phyloP scores from a whole-genome alignment of 176 grass and related monocot species.

The Ensete glaucum region DNA sequence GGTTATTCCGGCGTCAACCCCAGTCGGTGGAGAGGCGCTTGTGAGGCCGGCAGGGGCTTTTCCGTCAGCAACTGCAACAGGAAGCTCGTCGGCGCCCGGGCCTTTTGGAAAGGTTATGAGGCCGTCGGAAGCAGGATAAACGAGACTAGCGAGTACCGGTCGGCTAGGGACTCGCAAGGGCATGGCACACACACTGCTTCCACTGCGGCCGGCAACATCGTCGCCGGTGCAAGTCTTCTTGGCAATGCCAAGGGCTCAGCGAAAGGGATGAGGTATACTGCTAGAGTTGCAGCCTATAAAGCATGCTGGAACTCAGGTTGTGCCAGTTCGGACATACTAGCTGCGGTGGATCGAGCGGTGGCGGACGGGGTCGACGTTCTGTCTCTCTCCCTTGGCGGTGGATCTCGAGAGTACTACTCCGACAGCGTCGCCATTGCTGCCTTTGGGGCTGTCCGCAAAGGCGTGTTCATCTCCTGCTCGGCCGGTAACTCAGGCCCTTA shows the following conservation, averaged over 20 bases:
- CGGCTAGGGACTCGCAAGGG: not conserved
- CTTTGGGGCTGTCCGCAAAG: conserved; percentile 7
- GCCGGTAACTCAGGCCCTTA: conserved; percentile 14
- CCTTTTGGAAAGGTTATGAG: conserved; percentile 14
- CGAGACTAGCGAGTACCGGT: conserved; percentile 1
- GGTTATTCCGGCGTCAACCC: not conserved
- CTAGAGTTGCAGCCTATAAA: conserved; percentile 15
- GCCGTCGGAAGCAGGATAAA: not conserved
- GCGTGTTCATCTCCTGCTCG: conserved; percentile 15
- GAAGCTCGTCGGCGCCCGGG: conserved; percentile 14
- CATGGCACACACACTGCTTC: conserved; percentile 23
- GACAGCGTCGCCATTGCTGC: conserved; percentile 4
- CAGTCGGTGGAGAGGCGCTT: conserved; percentile 6
- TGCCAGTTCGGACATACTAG: conserved; percentile 2
- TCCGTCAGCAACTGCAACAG: conserved; percentile 1
- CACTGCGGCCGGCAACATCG: conserved; percentile 8
- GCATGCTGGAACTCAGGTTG: not conserved
- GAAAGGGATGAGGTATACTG: not conserved
- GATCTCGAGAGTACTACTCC: not conserved
- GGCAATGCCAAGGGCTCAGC: conserved; percentile 6
- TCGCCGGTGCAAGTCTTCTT: not conserved
- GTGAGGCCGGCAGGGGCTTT: conserved; percentile 1
- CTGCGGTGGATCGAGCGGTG: conserved; percentile 9
- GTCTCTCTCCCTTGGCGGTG: conserved; percentile 14
- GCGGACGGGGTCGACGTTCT: conserved; percentile 16